Evolutionary conservation across 805 yeast genomes (phyloP), one percentile per base, ranked within the genome.

Genomic region (Alloascoidea hylecoeti): DNA sequence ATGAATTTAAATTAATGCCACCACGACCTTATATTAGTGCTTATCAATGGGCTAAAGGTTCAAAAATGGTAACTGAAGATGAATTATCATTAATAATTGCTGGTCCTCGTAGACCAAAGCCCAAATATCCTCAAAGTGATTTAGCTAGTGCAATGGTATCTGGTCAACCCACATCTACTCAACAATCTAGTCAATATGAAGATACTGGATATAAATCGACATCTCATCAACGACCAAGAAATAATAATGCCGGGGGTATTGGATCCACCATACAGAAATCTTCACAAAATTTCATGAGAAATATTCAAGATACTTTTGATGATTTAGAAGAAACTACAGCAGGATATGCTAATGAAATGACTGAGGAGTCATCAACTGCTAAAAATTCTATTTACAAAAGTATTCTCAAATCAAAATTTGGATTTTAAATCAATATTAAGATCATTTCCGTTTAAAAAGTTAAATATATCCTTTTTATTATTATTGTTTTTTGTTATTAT

Each of bases 21-120:
- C 70, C 73, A 19, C 66, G 97, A 36, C 99, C 98, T 2, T 66
- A 72, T 3, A 73, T 83, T 4, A 73, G 85, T 28, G 71, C 92
- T 0, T 62, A 82, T 34, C 89, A 79, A 54, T 82, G 96, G 92
- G 83, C 92, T 4, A 73, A 78, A 46, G 96, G 96, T 2, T 61
- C 79, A 0, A 72, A 73, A 15, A 65, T 68, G 43, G 67, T 78
- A n/a, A 60, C 75, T 2, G 54, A 68, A 16, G 64, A 67, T 1
- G 94, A 83, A 43, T 62, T 92, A 38, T 78, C 80, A 41, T 39
- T 50, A 9, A 50, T 84, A 34, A 65, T 89, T 30, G 83, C 81
- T 3, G 96, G 96, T 1, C 78, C 77, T 0, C 71, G 73, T 39
- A 68, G 95, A 44, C 74, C 78, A 35, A 59, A 66, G 15, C 64